Evolutionary conservation across 2,329 filamentous ascomycete species (phyloP).

Genomic region (Talaromyces sp.): DNA sequence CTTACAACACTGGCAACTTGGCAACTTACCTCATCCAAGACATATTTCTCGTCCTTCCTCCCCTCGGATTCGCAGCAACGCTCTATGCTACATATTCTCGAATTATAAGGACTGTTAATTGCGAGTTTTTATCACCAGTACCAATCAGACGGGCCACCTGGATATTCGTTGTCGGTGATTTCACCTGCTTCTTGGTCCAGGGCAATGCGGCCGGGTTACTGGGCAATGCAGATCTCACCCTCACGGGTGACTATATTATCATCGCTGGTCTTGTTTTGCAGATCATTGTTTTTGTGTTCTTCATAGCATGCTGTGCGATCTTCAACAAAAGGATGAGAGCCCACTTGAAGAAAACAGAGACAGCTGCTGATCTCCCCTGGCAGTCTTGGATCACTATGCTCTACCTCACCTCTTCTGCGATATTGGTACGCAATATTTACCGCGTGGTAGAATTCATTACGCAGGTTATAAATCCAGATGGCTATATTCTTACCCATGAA

Average conservation of each 20-base stretch:
- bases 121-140: neutral
- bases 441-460: conserved; percentile 7
- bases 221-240: neutral
- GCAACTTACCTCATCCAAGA: conserved; percentile 6
- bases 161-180: conserved; percentile 6
- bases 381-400: conserved; percentile 4
- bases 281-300: conserved; percentile 2
- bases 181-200: conserved; percentile 7
- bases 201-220: conserved; percentile 3
- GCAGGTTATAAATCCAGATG: neutral
- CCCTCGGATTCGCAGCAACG: conserved; percentile 8
- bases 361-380: conserved; percentile 2
- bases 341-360: neutral
- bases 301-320: conserved; percentile 3
- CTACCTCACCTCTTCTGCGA: conserved; percentile 2
- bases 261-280: conserved; percentile 7
- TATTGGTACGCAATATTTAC: conserved; percentile 5
- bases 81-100: conserved; percentile 7
- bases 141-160: neutral
- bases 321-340: conserved; percentile 4
- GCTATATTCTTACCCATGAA: conserved; percentile 6
- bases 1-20: conserved; percentile 1
- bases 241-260: conserved; percentile 5
- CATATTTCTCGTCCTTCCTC: conserved; percentile 8
- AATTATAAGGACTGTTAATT: conserved; percentile 1